These are phyloP conservation scores for Penicillium simplicissimum DNA, from an alignment of 495 filamentous ascomycete species.

Conservation along the genomic window DNA sequence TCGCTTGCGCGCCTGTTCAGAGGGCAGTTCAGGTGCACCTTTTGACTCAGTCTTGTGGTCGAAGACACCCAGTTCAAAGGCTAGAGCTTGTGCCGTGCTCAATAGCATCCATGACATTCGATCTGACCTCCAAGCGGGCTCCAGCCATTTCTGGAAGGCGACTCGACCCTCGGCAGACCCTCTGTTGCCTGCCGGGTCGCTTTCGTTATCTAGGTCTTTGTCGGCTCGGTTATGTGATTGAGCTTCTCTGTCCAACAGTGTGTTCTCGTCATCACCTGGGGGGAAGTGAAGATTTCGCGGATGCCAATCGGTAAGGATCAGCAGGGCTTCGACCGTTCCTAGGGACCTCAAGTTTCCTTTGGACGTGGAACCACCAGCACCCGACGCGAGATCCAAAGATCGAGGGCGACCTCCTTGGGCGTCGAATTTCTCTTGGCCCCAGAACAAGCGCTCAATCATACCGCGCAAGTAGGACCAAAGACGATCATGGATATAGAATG, in stretches of 20 bases:
- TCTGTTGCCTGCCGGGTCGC: slow-evolving; percentile 30
- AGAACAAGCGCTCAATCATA: slow-evolving; percentile 92
- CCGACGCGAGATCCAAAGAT: slow-evolving; percentile 62
- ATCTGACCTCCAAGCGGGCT: slow-evolving; percentile 94
- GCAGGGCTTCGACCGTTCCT: slow-evolving; percentile 88
- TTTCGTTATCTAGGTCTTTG: slow-evolving; percentile 39
- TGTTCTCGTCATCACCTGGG: slow-evolving; percentile 75
- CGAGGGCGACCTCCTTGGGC: slow-evolving; percentile 72
- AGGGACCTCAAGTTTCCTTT: slow-evolving; percentile 84
- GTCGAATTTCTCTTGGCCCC: slow-evolving; percentile 93
- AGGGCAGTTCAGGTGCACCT: slow-evolving; percentile 51
- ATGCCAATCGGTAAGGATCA: slow-evolving; percentile 97
- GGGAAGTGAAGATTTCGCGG: slow-evolving; percentile 94
- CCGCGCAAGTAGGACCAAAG: slow-evolving; percentile 93
- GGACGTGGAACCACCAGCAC: slow-evolving; percentile 46
- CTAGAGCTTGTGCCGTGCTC: slow-evolving; percentile 83
- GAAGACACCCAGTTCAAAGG: slow-evolving; percentile 93
- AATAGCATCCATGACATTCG: slow-evolving; percentile 99
- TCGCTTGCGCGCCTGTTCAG: slow-evolving; percentile 72
- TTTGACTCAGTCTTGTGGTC: slow-evolving; percentile 67
- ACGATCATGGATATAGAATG: slow-evolving; percentile 89
- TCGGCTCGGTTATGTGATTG: slow-evolving; percentile 40
- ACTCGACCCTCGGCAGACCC: slow-evolving; percentile 55
- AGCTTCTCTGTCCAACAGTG: slow-evolving; percentile 54
- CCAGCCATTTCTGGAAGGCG: slow-evolving; percentile 89